Percentiles rank a stretch among this genome's conserved stretches.
phyloP scores from a whole-genome alignment of 805 yeast genomes.

The Nakazawaea populi region DNA sequence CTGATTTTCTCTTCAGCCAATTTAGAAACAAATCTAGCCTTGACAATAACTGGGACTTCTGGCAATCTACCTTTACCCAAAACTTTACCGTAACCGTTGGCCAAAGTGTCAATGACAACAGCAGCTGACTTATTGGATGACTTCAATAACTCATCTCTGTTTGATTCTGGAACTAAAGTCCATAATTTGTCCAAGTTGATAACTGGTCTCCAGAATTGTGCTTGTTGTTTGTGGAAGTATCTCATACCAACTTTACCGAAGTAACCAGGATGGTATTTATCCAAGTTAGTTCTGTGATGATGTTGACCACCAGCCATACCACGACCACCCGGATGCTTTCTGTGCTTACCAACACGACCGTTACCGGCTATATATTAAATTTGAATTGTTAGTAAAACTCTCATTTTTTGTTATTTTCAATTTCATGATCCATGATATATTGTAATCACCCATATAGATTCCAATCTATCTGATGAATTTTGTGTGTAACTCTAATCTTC shows the following conservation, averaged over 20 bases:
- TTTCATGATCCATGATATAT: background rate
- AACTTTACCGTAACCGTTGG: conserved; percentile 99
- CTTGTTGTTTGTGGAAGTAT: conserved; percentile 94
- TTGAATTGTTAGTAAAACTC: background rate
- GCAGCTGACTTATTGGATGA: conserved; percentile 84
- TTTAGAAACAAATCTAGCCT: conserved; percentile 98
- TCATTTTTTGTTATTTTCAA: too few relatives aligned
- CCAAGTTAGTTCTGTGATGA: conserved; percentile 99
- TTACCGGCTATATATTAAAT: conserved; percentile 78
- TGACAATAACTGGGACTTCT: conserved; percentile 96
- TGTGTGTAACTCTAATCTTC: too few relatives aligned
- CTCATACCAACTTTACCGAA: conserved; percentile 99
- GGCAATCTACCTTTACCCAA: conserved; percentile 99
- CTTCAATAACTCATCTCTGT: conserved; percentile 90
- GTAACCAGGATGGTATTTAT: conserved; percentile 99
- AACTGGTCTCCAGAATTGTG: conserved; percentile 97
- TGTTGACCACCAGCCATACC: conserved; percentile 99
- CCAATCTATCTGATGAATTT: too few relatives aligned
- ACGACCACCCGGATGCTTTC: conserved; percentile 99
- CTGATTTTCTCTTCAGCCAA: conserved; percentile 99
- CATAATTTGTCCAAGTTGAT: conserved; percentile 98
- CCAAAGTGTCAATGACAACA: conserved; percentile 98
- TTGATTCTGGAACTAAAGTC: conserved; percentile 90
- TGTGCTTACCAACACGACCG: conserved; percentile 99
- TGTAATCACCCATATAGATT: too few relatives aligned